These are phyloP conservation scores for Pleurotus cornucopiae DNA, from an alignment of 768 basidiomycete genomes.

Conservation along the genomic window DNA sequence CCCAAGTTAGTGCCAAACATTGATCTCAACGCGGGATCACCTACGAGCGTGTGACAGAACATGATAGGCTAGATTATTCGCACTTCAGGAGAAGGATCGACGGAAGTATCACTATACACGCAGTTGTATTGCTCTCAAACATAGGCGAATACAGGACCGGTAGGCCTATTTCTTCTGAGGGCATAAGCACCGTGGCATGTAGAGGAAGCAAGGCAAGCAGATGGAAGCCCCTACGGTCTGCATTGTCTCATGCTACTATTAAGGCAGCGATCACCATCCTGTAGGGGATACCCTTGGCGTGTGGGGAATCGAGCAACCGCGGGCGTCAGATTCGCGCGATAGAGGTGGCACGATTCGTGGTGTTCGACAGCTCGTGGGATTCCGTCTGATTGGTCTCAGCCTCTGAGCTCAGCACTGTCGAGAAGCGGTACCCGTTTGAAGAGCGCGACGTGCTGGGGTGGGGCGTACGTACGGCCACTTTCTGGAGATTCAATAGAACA, in stretches of 20 bases:
- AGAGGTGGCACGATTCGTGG: background rate
- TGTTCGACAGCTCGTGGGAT: constrained; percentile 19
- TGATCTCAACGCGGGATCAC: too few relatives aligned
- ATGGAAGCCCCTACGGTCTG: background rate
- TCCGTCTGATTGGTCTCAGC: constrained; percentile 11
- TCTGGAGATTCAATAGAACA: constrained; percentile 27
- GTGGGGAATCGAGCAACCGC: background rate
- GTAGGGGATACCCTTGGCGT: background rate
- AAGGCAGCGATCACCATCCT: background rate
- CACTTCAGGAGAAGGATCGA: too few relatives aligned
- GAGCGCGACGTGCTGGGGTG: constrained; percentile 20
- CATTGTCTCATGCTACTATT: background rate
- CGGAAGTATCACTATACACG: too few relatives aligned
- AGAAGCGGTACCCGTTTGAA: constrained; percentile 13
- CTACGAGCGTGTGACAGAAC: too few relatives aligned
- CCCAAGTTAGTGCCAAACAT: too few relatives aligned
- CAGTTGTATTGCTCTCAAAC: too few relatives aligned
- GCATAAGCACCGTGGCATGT: too few relatives aligned
- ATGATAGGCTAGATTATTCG: too few relatives aligned
- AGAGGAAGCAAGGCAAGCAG: too few relatives aligned
- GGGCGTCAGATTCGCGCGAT: background rate
- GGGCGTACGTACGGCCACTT: background rate
- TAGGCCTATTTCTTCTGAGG: background rate
- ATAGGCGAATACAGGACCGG: too few relatives aligned
- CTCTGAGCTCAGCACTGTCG: constrained; percentile 13